Evolutionary conservation across 2,329 filamentous ascomycete genomes (phyloP).

Genomic region (Botryotinia globosa): DNA sequence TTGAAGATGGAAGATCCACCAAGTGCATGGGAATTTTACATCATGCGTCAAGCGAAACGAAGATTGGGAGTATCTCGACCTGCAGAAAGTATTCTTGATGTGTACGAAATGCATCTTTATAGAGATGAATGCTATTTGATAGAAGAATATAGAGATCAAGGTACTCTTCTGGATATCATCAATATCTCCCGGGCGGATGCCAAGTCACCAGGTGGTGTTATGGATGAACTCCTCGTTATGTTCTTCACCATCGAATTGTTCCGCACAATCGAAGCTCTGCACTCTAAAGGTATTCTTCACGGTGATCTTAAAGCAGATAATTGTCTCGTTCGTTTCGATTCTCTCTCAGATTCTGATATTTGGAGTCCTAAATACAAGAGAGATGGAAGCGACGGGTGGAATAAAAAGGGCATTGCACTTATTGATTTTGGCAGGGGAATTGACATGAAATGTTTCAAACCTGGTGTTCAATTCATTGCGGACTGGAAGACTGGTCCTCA

Average conservation of each 20-base stretch:
- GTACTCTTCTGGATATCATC: conserved; percentile 90
- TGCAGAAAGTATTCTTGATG: conserved; percentile 73
- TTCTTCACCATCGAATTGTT: conserved; percentile 92
- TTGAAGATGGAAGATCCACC: conserved; percentile 93
- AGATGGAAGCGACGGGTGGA: conserved; percentile 76
- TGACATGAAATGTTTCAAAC: conserved; percentile 81
- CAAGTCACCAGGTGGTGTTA: conserved; percentile 56
- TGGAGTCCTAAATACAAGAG: conserved; percentile 66
- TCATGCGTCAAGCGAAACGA: conserved; percentile 77
- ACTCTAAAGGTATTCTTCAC: conserved; percentile 76
- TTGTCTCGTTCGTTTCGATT: conserved; percentile 80
- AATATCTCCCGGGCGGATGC: conserved; percentile 76
- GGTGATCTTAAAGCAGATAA: conserved; percentile 97
- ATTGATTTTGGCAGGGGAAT: conserved; percentile 96
- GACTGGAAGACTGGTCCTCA: conserved; percentile 88
- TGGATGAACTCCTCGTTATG: conserved; percentile 92
- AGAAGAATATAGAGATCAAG: conserved; percentile 82
- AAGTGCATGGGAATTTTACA: conserved; percentile 92
- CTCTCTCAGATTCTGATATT: conserved; percentile 43
- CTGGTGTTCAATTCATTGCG: conserved; percentile 81
- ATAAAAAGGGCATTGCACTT: conserved; percentile 72
- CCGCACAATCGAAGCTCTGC: conserved; percentile 83
- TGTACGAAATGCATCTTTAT: conserved; percentile 89
- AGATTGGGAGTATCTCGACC: conserved; percentile 74
- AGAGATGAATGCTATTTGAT: conserved; percentile 86